phyloP scores from a whole-genome alignment of 2,329 filamentous ascomycete species.

The Geoglossum cookeanum region DNA sequence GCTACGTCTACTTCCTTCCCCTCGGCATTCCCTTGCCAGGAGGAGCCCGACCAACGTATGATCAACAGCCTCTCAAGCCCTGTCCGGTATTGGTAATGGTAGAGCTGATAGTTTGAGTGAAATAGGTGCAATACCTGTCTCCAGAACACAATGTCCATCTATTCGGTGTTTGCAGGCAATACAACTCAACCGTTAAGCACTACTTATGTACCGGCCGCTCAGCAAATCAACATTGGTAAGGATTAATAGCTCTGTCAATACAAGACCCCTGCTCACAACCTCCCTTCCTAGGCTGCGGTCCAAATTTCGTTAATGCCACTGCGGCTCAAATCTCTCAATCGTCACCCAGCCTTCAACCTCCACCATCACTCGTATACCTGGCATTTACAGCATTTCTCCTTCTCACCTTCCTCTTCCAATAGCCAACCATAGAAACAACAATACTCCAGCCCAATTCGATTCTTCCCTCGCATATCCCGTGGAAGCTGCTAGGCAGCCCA shows the following conservation, averaged over 20 bases:
- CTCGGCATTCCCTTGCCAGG: slow-evolving; percentile 53
- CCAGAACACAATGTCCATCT: slow-evolving; percentile 64
- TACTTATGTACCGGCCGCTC: slow-evolving; percentile 53
- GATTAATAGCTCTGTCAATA: background rate
- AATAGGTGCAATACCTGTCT: slow-evolving; percentile 50
- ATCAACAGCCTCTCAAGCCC: slow-evolving; percentile 10
- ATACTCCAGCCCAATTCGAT: background rate
- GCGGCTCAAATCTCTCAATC: slow-evolving; percentile 18
- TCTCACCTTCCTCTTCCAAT: background rate
- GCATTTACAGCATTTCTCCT: background rate
- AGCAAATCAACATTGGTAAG: slow-evolving; percentile 43
- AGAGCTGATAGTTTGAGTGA: background rate
- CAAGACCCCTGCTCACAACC: background rate
- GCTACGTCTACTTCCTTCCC: slow-evolving; percentile 72
- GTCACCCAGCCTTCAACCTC: background rate
- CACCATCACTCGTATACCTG: background rate
- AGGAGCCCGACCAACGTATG: slow-evolving; percentile 38
- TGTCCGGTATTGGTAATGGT: background rate
- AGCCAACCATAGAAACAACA: background rate
- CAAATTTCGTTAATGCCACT: slow-evolving; percentile 32
- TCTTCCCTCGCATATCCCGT: background rate
- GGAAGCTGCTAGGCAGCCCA: too few species aligned
- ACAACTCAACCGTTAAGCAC: slow-evolving; percentile 43
- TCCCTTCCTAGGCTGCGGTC: slow-evolving; percentile 26
- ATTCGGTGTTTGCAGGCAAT: slow-evolving; percentile 47